Percentiles rank a stretch among this genome's conserved stretches.
phyloP scores from a whole-genome alignment of 1,139 yeast species.

The Saccharomyces hybrid region DNA sequence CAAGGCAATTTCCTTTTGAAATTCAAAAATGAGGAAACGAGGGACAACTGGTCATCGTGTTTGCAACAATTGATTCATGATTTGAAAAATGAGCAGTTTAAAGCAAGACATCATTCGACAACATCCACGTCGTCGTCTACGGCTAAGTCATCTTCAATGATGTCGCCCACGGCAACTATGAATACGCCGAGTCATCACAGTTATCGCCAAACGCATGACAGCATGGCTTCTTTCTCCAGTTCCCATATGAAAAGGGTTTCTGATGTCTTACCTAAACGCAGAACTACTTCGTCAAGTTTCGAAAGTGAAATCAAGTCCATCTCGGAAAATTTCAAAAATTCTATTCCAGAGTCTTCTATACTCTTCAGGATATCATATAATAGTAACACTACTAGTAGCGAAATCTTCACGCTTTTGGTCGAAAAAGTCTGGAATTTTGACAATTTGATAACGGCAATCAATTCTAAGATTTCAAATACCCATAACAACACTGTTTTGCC shows the following conservation, averaged over 20 bases:
- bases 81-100: constrained; percentile 34
- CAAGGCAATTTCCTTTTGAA: constrained; percentile 66
- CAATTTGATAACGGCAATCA: constrained; percentile 31
- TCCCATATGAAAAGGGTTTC: constrained; percentile 32
- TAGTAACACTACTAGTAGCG: constrained; percentile 29
- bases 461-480: constrained; percentile 27
- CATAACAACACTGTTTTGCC: constrained; percentile 34
- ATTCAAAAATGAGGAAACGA: constrained; percentile 61
- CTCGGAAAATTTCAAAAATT: constrained; percentile 35
- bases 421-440: constrained; percentile 31
- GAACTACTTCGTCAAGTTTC: constrained; percentile 28
- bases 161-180: constrained; percentile 14
- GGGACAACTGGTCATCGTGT: constrained; percentile 65
- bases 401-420: constrained; percentile 16
- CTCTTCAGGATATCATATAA: constrained; percentile 35
- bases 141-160: constrained; percentile 22
- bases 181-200: constrained; percentile 8
- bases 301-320: constrained; percentile 34
- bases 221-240: constrained; percentile 25
- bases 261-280: constrained; percentile 31
- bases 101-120: constrained; percentile 4
- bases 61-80: constrained; percentile 37
- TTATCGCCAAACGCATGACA: constrained; percentile 21
- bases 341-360: constrained; percentile 33
- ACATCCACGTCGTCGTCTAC: constrained; percentile 18